Conservation (phyloP, 2,329 filamentous ascomycete genomes). For the Fusarium pseudoanthophilum region DNA sequence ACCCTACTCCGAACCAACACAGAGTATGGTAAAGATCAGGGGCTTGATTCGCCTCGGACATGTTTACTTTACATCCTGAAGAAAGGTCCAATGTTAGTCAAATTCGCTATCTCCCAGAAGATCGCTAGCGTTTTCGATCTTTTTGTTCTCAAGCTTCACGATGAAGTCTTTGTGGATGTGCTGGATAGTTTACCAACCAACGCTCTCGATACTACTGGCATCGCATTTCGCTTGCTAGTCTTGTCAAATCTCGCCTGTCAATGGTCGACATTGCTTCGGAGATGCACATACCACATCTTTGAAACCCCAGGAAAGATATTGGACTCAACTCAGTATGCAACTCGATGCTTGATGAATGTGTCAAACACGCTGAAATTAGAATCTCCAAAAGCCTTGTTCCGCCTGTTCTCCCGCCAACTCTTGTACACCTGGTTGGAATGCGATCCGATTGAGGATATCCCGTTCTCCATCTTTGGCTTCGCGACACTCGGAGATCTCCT, state of each 20-base stretch:
- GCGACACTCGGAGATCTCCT: constrained; percentile 74
- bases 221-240: constrained; percentile 82
- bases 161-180: constrained; percentile 85
- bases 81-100: constrained; percentile 74
- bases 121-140: constrained; percentile 81
- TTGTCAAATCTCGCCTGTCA: constrained; percentile 80
- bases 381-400: constrained; percentile 77
- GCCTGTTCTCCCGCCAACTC: constrained; percentile 86
- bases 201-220: constrained; percentile 78
- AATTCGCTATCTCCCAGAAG: constrained; percentile 76
- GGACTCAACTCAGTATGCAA: constrained; percentile 74
- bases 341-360: constrained; percentile 74
- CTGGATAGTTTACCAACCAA: constrained; percentile 81
- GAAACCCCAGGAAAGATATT: constrained; percentile 83
- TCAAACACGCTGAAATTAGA: constrained; percentile 72
- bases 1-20: constrained; percentile 74
- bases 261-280: constrained; percentile 87
- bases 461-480: constrained; percentile 88
- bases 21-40: constrained; percentile 70
- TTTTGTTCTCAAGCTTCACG: constrained; percentile 85
- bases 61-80: constrained; percentile 79
- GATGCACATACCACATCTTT: constrained; percentile 93
- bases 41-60: constrained; percentile 70
- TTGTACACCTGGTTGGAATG: constrained; percentile 88
- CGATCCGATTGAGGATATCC: constrained; percentile 75